A percentile compares a stretch with the other conserved stretches of the same genome.
Evolutionary conservation across 768 basidiomycete species (phyloP).

Genomic region (Tephrocybe sp.): DNA sequence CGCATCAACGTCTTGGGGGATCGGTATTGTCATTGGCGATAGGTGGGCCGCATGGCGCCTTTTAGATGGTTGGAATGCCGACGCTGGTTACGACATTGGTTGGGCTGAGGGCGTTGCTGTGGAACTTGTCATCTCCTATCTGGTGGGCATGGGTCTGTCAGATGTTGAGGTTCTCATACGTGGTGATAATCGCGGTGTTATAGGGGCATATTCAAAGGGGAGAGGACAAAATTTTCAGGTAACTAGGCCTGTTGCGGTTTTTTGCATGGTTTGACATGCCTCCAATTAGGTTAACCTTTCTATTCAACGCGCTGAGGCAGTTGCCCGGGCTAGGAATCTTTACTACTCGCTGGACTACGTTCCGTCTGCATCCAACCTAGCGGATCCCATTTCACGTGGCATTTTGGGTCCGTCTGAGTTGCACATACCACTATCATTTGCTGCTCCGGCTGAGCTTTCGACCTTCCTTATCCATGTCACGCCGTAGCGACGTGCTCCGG

Average conservation of each 20-base stretch:
- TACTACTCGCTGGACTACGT: background rate
- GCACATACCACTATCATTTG: no score
- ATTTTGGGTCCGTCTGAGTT: no score
- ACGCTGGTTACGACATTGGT: no score
- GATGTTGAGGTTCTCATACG: conserved; percentile 9
- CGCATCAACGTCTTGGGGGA: no score
- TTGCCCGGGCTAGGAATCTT: background rate
- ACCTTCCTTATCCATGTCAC: no score
- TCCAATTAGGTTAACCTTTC: background rate
- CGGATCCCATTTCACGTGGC: no score
- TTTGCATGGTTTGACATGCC: no score
- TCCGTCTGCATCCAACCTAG: background rate
- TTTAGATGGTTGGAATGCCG: conserved; percentile 13
- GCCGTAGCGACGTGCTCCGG: no score
- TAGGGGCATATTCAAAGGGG: conserved; percentile 30
- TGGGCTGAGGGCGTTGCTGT: no score
- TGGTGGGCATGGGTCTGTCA: background rate
- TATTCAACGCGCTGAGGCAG: conserved; percentile 1
- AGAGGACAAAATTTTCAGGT: conserved; percentile 16
- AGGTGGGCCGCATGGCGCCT: conserved; percentile 29
- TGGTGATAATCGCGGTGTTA: conserved; percentile 32
- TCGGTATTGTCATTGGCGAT: conserved; percentile 28
- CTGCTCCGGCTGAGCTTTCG: no score
- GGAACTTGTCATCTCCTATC: background rate
- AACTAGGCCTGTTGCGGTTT: no score